A percentile compares a stretch with the other conserved stretches of the same genome.
Conservation (phyloP, 768 basidiomycete genomes). For the Asterophora lycoperdoides region DNA sequence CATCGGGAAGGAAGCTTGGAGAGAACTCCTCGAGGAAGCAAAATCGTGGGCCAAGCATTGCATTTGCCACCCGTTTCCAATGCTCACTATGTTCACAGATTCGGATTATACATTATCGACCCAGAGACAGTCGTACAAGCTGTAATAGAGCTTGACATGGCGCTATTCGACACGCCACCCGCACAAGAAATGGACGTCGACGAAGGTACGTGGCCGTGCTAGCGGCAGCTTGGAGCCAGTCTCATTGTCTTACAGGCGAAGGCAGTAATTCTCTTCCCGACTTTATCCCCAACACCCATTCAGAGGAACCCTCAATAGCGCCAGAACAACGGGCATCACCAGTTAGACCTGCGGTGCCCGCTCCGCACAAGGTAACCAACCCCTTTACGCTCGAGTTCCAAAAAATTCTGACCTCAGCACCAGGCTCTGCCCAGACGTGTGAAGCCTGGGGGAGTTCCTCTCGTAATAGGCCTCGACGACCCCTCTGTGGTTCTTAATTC, state of each 20-base stretch:
- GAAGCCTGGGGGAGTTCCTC: constrained; percentile 30
- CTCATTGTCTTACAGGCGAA: constrained; percentile 7
- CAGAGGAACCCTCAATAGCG: constrained; percentile 44
- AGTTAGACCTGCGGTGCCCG: constrained; percentile 19
- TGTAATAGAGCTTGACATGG: constrained; percentile 34
- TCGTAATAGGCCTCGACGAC: constrained; percentile 44
- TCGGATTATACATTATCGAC: constrained; percentile 38
- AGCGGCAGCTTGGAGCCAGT: background rate
- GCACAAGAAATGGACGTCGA: constrained; percentile 13
- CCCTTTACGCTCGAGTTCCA: background rate
- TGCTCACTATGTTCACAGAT: constrained; percentile 22
- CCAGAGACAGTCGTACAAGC: constrained; percentile 50
- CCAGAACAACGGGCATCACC: constrained; percentile 16
- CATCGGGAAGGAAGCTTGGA: constrained; percentile 54
- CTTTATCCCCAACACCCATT: constrained; percentile 48
- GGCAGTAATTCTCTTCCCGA: constrained; percentile 39
- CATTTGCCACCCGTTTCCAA: background rate
- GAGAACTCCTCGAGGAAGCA: constrained; percentile 46
- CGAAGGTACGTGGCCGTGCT: constrained; percentile 7
- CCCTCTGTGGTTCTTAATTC: constrained; percentile 35
- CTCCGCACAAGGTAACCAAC: constrained; percentile 30
- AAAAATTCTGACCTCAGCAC: background rate
- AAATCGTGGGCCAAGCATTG: constrained; percentile 36
- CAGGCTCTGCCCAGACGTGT: constrained; percentile 44
- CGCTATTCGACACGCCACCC: constrained; percentile 22